A percentile compares a stretch with the other conserved stretches of the same genome.
phyloP scores from a whole-genome alignment of 768 basidiomycete species.

The Pleurotus cornucopiae region DNA sequence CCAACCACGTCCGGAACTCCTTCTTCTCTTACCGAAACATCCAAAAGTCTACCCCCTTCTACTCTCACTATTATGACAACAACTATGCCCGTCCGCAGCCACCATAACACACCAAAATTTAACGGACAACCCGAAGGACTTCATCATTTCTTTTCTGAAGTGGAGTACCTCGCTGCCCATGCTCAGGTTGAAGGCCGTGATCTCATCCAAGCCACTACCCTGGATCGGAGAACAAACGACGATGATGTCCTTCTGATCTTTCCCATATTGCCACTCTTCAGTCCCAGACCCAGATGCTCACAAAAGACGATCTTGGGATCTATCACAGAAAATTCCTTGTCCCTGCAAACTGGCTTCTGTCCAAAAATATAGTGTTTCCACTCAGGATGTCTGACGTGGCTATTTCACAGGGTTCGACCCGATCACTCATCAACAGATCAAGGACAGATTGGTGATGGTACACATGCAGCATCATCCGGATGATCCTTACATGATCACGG shows the following conservation, averaged over 20 bases:
- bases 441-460: constrained; percentile 17
- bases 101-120: too few species aligned
- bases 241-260: background rate
- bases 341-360: constrained; percentile 16
- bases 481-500: constrained; percentile 17
- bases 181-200: background rate
- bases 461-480: constrained; percentile 18
- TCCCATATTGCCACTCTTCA: background rate
- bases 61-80: too few species aligned
- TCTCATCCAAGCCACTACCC: background rate
- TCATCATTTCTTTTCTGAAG: background rate
- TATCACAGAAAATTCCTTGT: constrained; percentile 18
- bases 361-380: constrained; percentile 11
- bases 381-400: constrained; percentile 16
- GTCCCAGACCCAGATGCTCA: constrained; percentile 11
- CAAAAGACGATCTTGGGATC: constrained; percentile 12
- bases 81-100: too few species aligned
- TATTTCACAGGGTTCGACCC: constrained; percentile 15
- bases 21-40: too few species aligned
- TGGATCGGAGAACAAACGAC: background rate
- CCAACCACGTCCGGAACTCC: too few species aligned
- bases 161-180: background rate
- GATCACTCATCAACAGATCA: constrained; percentile 2
- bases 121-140: too few species aligned
- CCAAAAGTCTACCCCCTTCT: too few species aligned